Conservation (phyloP, 306 rosid species). For the Cicer pinnatifidum region DNA sequence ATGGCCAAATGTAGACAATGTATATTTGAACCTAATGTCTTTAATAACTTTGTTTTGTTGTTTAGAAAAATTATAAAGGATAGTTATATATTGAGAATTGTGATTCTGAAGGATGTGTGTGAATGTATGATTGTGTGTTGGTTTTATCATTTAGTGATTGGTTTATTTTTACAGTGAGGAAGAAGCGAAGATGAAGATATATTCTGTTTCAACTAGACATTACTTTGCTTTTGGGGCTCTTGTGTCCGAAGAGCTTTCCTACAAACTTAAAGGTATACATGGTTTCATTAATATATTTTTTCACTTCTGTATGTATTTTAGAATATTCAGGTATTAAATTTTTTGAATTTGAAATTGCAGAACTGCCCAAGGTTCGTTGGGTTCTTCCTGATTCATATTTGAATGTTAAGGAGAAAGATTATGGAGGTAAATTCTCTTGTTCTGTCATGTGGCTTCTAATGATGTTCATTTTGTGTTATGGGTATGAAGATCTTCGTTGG, state of each 20-base stretch:
- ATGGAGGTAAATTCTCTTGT: constrained; percentile 70
- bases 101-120: not conserved
- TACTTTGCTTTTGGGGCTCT: constrained; percentile 93
- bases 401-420: constrained; percentile 90
- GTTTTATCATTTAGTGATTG: not conserved
- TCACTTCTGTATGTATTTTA: not conserved
- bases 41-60: not conserved
- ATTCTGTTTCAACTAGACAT: constrained; percentile 90
- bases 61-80: not conserved
- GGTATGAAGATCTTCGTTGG: not conserved
- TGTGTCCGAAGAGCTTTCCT: constrained; percentile 79
- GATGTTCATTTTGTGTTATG: not conserved
- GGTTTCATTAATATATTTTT: not conserved
- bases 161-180: constrained; percentile 65
- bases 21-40: not conserved
- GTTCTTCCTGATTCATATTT: constrained; percentile 97
- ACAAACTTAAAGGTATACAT: constrained; percentile 73
- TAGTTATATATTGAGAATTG: not conserved
- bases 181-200: constrained; percentile 91
- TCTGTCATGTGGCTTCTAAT: constrained; percentile 8
- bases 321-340: not conserved
- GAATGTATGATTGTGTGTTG: not conserved
- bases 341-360: constrained; percentile 48
- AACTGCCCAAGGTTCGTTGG: constrained; percentile 84
- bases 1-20: too few species aligned